A percentile compares a stretch with the other conserved stretches of the same genome.
Conservation (phyloP, 257 asterid species). For the Solanum sejunctum region DNA sequence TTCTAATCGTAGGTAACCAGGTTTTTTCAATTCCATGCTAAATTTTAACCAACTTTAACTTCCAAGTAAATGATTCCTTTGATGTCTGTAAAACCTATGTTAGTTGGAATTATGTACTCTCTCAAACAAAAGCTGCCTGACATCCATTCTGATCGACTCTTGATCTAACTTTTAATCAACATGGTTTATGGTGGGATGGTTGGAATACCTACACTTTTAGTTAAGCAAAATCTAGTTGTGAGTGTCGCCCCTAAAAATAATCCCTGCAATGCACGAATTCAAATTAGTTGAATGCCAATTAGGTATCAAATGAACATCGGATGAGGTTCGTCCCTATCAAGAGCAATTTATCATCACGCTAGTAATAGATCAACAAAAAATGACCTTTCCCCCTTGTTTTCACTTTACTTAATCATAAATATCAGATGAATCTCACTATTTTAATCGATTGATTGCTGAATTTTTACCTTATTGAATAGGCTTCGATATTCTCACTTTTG, state of each 20-base stretch:
- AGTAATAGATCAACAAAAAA: background rate
- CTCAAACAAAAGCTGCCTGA: background rate
- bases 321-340: too few species aligned
- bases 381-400: background rate
- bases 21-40: background rate
- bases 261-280: too few species aligned
- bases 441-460: too few species aligned
- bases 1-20: background rate
- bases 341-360: background rate
- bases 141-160: background rate
- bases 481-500: background rate
- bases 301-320: background rate
- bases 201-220: background rate
- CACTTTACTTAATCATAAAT: background rate
- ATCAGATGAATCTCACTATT: background rate
- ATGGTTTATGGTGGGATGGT: background rate
- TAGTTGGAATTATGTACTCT: background rate
- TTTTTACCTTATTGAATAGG: background rate
- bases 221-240: background rate
- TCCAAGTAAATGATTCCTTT: background rate
- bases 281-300: background rate
- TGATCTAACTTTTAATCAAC: background rate
- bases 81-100: background rate
- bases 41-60: background rate
- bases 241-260: background rate